Percentiles rank a stretch among this genome's conserved stretches.
Evolutionary conservation across 2,329 filamentous ascomycete genomes (phyloP).

Genomic region (Aspergillus felis): DNA sequence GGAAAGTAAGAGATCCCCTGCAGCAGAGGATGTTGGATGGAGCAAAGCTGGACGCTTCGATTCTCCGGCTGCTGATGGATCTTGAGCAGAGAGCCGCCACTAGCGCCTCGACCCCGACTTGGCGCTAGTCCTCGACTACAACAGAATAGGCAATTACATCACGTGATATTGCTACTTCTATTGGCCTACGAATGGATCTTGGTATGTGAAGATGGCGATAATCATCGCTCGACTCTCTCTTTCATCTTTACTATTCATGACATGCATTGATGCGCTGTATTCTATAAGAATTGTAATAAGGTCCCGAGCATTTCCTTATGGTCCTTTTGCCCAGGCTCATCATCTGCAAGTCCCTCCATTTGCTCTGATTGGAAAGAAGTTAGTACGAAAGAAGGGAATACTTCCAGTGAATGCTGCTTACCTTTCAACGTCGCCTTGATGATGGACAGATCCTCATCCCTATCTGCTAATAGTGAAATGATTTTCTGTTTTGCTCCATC

Average conservation of each 20-base stretch:
- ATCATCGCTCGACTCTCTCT: background rate
- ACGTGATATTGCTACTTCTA: constrained; percentile 17
- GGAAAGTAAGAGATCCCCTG: constrained; percentile 21
- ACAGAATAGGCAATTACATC: background rate
- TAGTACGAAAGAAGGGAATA: background rate
- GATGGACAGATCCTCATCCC: constrained; percentile 61
- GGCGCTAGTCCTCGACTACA: constrained; percentile 16
- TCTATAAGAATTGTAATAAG: constrained; percentile 43
- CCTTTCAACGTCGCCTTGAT: constrained; percentile 66
- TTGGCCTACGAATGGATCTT: background rate
- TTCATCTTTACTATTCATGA: constrained; percentile 1
- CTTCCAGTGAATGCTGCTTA: constrained; percentile 24
- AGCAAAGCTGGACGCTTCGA: constrained; percentile 17
- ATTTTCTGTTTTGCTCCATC: constrained; percentile 66
- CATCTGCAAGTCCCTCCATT: constrained; percentile 55
- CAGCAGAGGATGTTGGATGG: constrained; percentile 21
- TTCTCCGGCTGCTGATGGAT: constrained; percentile 25
- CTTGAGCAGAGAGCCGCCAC: constrained; percentile 31
- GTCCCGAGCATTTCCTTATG: constrained; percentile 64
- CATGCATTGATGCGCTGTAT: background rate
- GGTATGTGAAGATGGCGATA: background rate
- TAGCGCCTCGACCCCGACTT: constrained; percentile 22
- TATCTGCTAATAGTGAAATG: constrained; percentile 59
- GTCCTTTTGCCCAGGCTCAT: constrained; percentile 51
- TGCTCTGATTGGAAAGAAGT: constrained; percentile 48